Base-by-base conservation (phyloP, 1,139 yeast genomes). In the Geotrichum klebahnii region DNA sequence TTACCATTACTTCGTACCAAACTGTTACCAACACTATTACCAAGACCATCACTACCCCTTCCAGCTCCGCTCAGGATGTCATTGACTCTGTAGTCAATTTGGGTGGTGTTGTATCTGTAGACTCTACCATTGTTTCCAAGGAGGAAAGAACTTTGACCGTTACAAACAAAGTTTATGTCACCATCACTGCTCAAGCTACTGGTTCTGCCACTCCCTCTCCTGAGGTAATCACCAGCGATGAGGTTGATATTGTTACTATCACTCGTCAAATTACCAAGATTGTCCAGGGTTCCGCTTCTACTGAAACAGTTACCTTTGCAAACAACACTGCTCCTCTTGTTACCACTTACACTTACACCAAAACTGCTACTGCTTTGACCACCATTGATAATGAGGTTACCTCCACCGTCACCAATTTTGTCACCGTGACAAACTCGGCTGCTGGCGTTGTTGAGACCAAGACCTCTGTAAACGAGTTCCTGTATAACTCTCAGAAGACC, bases 81-180 rank as follows among this genome's bases (percentile, higher is more conserved):
- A 42, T 48, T 19, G 28, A 42, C 46, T 32, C 41, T 12, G 51
- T 37, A 12, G 33, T 42, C 39, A 26, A 37, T 4, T 34, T 37
- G 22, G 44, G 40, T 17, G 51, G 51, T 22, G 34, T 23, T 36
- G 51, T 40, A 23, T 23, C 46, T 19, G 44, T 48, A 22, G 51
- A 42, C 32, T 33, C 40, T 16, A 36, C 40, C 24, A 40, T 42
- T n/a, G 43, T 42, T 24, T 35, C 46, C 10, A 33, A 14, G 8
- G 20, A 29, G 2, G 38, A 14, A 28, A 35, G 36, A 14, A 37
- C 46, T 5, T 23, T 48, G 31, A 48, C 51, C 22, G 43, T 42
- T 10, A 42, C 51, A 4, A 32, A 48, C n/a, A 43, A 46, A 16
- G 16, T 37, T 23, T 36, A 26, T 12, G 28, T 37, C n/a, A 42